Percentiles rank a stretch among this genome's conserved stretches.
phyloP scores from a whole-genome alignment of 768 basidiomycete genomes.

The Boletus coccyginus region DNA sequence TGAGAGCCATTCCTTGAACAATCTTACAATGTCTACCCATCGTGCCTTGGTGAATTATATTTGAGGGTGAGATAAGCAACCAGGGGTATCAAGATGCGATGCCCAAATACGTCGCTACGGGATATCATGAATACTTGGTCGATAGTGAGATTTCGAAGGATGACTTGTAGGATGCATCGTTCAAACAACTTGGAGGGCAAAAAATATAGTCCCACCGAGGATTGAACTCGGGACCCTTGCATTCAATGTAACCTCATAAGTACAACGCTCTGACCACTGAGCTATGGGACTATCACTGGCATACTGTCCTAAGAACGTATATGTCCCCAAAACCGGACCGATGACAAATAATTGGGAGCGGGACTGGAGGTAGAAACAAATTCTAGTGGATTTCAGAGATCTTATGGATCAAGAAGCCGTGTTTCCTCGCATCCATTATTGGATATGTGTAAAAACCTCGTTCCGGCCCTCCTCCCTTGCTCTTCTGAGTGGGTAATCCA shows the following conservation, averaged over 20 bases:
- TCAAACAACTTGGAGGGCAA: slow-evolving; percentile 3
- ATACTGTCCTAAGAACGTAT: accelerated
- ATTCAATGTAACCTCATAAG: slow-evolving; percentile 54
- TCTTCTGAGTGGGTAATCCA: slow-evolving; percentile 91
- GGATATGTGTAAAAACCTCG: slow-evolving; percentile 54
- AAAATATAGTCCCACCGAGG: slow-evolving; percentile 58
- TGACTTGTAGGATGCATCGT: neutral
- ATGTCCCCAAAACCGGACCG: neutral
- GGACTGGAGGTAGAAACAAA: neutral
- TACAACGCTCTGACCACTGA: slow-evolving; percentile 64
- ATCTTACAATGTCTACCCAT: neutral
- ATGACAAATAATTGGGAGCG: neutral
- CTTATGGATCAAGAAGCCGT: slow-evolving; percentile 26
- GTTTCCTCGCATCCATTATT: slow-evolving; percentile 41
- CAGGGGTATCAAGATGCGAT: no score
- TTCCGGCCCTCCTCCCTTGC: slow-evolving; percentile 74
- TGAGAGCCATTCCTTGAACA: neutral
- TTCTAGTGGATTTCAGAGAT: neutral
- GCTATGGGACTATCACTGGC: slow-evolving; percentile 45
- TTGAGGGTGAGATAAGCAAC: neutral
- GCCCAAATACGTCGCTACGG: no score
- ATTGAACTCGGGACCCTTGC: slow-evolving; percentile 65
- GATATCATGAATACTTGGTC: neutral
- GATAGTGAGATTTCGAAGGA: neutral
- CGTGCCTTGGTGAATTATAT: neutral